A percentile compares a stretch with the other conserved stretches of the same genome.
phyloP scores from a whole-genome alignment of 495 filamentous ascomycete genomes.

The Aspergillus olivimuriae region DNA sequence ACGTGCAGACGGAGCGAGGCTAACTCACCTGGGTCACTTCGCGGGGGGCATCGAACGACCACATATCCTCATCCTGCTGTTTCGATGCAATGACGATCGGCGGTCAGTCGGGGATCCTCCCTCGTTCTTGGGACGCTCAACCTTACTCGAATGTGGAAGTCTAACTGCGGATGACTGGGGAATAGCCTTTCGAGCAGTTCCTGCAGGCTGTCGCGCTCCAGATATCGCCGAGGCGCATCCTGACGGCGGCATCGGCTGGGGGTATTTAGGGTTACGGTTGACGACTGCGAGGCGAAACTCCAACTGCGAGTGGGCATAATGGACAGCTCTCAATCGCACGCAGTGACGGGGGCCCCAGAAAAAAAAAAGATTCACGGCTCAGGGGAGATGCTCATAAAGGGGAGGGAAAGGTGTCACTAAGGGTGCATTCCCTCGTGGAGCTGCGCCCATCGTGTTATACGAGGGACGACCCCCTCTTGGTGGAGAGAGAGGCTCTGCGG shows the following conservation, averaged over 20 bases:
- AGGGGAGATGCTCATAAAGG: background rate
- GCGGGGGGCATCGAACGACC: constrained; percentile 28
- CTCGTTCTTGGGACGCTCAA: no score
- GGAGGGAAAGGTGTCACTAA: background rate
- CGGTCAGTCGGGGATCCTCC: background rate
- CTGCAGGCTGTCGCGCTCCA: constrained; percentile 24
- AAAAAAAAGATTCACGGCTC: no score
- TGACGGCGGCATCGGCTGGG: background rate
- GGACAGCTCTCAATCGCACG: no score
- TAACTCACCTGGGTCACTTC: constrained; percentile 21
- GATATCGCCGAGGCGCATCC: constrained; percentile 16
- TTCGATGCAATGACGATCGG: background rate
- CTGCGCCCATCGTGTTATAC: background rate
- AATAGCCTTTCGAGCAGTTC: constrained; percentile 27
- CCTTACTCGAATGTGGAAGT: constrained; percentile 25
- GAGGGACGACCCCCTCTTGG: background rate
- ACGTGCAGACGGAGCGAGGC: background rate
- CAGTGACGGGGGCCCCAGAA: no score
- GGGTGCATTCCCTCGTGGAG: background rate
- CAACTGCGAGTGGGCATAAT: background rate
- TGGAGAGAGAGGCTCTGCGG: no score
- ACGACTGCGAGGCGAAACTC: background rate
- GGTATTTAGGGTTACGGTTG: constrained; percentile 2
- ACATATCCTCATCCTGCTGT: constrained; percentile 29
- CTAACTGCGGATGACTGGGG: constrained; percentile 20